Conservation (phyloP, 2,329 filamentous ascomycete species). For the Exophiala mesophila region DNA sequence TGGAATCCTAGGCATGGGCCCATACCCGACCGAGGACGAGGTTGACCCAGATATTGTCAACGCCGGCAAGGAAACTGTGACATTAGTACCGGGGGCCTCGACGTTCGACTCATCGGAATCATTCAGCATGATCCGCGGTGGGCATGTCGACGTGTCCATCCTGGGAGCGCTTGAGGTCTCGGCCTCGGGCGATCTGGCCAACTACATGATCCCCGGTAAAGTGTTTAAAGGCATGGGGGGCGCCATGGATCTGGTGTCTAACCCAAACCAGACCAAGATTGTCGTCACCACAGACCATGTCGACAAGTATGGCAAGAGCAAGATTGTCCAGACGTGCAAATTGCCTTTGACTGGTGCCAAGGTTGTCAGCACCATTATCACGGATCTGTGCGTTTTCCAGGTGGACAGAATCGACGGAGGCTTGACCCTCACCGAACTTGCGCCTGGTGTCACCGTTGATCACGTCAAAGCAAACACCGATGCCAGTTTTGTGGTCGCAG, state of each 20-base stretch:
- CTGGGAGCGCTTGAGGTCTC: constrained; percentile 77
- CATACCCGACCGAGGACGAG: constrained; percentile 67
- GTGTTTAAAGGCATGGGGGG: constrained; percentile 81
- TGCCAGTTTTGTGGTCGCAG: constrained; percentile 60
- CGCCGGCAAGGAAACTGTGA: constrained; percentile 83
- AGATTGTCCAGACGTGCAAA: constrained; percentile 60
- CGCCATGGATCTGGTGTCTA: constrained; percentile 68
- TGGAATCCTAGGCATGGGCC: constrained; percentile 76
- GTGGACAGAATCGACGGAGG: constrained; percentile 64
- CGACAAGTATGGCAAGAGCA: constrained; percentile 62
- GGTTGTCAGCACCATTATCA: constrained; percentile 68
- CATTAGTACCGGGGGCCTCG: constrained; percentile 68
- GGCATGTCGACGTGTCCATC: constrained; percentile 78
- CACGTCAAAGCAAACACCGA: constrained; percentile 66
- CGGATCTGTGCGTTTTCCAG: constrained; percentile 69
- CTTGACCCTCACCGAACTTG: constrained; percentile 65
- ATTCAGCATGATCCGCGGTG: constrained; percentile 82
- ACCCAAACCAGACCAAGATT: constrained; percentile 67
- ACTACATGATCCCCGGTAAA: constrained; percentile 88
- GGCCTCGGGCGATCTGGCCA: constrained; percentile 72
- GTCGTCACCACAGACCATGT: constrained; percentile 67
- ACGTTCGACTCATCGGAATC: constrained; percentile 77
- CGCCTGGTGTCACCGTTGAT: constrained; percentile 63
- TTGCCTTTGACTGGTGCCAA: constrained; percentile 62
- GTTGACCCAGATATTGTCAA: constrained; percentile 79